A percentile compares a stretch with the other conserved stretches of the same genome.
Evolutionary conservation across 495 filamentous ascomycete species (phyloP).

Genomic region (Penicillium maclennaniae): DNA sequence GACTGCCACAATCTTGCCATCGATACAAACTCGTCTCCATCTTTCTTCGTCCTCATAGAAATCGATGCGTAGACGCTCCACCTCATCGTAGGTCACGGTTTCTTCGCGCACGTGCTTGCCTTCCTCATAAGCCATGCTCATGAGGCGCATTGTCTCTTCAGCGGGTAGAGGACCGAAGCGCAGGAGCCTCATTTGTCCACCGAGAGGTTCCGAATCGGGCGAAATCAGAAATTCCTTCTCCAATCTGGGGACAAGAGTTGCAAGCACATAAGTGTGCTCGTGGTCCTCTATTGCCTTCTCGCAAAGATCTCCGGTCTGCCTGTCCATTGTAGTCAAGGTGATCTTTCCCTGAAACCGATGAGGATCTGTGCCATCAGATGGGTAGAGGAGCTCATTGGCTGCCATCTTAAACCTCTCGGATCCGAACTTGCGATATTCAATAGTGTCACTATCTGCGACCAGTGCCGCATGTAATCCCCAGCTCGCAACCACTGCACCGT

Average conservation of each 20-base stretch:
- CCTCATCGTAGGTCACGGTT: slow-evolving; percentile 60
- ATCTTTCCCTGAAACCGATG: slow-evolving; percentile 69
- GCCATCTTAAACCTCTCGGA: slow-evolving; percentile 77
- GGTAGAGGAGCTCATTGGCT: slow-evolving; percentile 66
- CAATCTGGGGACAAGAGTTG: slow-evolving; percentile 70
- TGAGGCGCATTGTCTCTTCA: slow-evolving; percentile 64
- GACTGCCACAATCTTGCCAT: slow-evolving; percentile 77
- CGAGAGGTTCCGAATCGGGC: slow-evolving; percentile 61
- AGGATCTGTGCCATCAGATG: slow-evolving; percentile 51
- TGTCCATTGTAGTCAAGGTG: slow-evolving; percentile 26
- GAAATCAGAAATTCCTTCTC: slow-evolving; percentile 78
- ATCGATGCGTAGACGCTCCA: slow-evolving; percentile 60
- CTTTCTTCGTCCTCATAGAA: slow-evolving; percentile 58
- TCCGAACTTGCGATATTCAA: slow-evolving; percentile 69
- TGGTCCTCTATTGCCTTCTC: slow-evolving; percentile 10
- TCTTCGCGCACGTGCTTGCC: slow-evolving; percentile 65
- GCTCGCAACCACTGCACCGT: slow-evolving; percentile 78
- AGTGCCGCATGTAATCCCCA: slow-evolving; percentile 86
- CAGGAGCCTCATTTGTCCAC: slow-evolving; percentile 65
- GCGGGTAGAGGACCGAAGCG: slow-evolving; percentile 63
- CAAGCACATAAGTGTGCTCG: slow-evolving; percentile 67
- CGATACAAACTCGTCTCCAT: slow-evolving; percentile 84
- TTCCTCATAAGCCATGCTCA: slow-evolving; percentile 69
- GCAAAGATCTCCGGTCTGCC: slow-evolving; percentile 2
- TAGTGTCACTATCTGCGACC: slow-evolving; percentile 83